These are phyloP conservation scores for Cotoneaster glaucophyllus DNA, from an alignment of 306 rosid species.

Conservation along the genomic window DNA sequence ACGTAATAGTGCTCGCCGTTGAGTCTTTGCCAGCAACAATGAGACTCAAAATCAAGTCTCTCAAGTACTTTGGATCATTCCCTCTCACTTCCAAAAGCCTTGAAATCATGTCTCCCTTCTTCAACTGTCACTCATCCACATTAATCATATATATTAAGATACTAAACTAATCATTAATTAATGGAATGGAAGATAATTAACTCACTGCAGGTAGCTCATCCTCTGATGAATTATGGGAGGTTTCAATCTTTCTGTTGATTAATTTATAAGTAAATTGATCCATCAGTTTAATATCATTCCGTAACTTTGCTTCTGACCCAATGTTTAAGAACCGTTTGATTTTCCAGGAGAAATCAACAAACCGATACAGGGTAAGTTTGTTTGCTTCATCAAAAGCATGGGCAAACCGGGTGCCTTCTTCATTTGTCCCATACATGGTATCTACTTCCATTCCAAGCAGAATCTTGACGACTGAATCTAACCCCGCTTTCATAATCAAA, in stretches of 20 bases:
- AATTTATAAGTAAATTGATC: conserved; percentile 3
- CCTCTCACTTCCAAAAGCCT: conserved; percentile 37
- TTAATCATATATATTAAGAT: too few relatives aligned
- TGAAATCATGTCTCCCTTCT: conserved; percentile 39
- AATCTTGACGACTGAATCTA: conserved; percentile 11
- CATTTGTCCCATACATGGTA: conserved; percentile 9
- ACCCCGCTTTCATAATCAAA: conserved; percentile 4
- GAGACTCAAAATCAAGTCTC: conserved; percentile 31
- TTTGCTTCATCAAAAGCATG: conserved; percentile 9
- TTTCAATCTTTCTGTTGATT: conserved; percentile 12
- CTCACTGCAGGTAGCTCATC: conserved; percentile 5
- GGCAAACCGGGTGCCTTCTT: conserved; percentile 4
- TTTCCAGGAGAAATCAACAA: conserved; percentile 3
- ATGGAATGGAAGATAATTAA: neutral
- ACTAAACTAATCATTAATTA: neutral
- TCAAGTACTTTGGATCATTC: conserved; percentile 34
- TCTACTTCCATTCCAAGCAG: conserved; percentile 12
- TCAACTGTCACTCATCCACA: neutral
- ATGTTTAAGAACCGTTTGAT: conserved; percentile 11
- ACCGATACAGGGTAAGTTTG: neutral
- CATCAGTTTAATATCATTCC: neutral
- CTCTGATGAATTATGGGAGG: neutral
- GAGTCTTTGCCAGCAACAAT: conserved; percentile 17
- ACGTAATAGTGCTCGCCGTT: conserved; percentile 38
- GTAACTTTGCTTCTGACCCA: conserved; percentile 15